phyloP scores from a whole-genome alignment of 108 stramenopile species.

The Nannochloropsis salina region DNA sequence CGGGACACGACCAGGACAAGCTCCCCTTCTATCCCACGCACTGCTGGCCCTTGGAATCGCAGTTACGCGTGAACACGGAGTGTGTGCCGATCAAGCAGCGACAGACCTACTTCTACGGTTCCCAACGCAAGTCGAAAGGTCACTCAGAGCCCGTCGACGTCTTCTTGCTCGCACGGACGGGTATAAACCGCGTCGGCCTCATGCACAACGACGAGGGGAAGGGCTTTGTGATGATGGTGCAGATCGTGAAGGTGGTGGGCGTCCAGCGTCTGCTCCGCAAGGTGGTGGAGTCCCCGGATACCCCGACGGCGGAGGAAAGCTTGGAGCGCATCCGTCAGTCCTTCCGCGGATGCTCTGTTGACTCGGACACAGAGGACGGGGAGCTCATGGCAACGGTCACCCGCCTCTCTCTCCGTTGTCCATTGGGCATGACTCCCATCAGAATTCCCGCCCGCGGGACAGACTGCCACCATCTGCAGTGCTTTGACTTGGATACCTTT shows the following conservation, averaged over 20 bases:
- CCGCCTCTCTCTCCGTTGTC: slow-evolving; percentile 46
- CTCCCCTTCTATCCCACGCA: slow-evolving; percentile 17
- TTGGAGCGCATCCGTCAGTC: slow-evolving; percentile 38
- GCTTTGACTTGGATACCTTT: slow-evolving; percentile 44
- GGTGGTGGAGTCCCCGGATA: not conserved
- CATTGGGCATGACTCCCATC: slow-evolving; percentile 43
- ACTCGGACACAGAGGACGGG: slow-evolving; percentile 26
- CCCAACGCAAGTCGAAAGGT: slow-evolving; percentile 34
- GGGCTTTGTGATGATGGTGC: not conserved
- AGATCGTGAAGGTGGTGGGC: slow-evolving; percentile 20
- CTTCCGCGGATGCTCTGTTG: slow-evolving; percentile 29
- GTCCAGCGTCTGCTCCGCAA: slow-evolving; percentile 23
- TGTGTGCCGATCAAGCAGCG: slow-evolving; percentile 40
- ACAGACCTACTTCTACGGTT: slow-evolving; percentile 33
- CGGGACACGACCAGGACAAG: not conserved
- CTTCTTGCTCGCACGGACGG: not conserved
- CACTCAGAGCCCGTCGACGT: slow-evolving; percentile 41
- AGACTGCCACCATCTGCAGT: slow-evolving; percentile 42
- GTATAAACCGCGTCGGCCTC: slow-evolving; percentile 28
- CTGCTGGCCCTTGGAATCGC: slow-evolving; percentile 45
- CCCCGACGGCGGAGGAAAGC: slow-evolving; percentile 25
- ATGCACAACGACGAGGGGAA: slow-evolving; percentile 23
- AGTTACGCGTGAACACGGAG: slow-evolving; percentile 26
- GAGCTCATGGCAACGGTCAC: slow-evolving; percentile 46
- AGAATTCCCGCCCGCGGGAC: slow-evolving; percentile 34